These are phyloP conservation scores for Schwanniomyces polymorphus DNA, from an alignment of 805 yeast species.

Conservation along the genomic window DNA sequence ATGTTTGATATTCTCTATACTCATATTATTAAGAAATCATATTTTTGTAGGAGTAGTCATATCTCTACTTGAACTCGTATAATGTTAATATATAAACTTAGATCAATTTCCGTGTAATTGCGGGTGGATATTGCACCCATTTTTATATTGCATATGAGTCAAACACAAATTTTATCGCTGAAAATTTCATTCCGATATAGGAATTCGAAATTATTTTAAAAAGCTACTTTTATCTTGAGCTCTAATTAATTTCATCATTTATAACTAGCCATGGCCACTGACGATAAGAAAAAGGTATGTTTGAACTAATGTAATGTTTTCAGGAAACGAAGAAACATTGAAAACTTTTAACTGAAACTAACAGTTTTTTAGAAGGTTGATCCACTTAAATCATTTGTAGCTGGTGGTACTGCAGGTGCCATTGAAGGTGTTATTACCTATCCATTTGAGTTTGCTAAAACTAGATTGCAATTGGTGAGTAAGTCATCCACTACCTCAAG, in stretches of 20 bases:
- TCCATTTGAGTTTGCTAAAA: conserved; percentile 97
- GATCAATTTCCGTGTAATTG: background rate
- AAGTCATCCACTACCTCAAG: conserved; percentile 64
- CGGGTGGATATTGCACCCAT: background rate
- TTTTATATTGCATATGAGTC: background rate
- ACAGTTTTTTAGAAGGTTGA: conserved; percentile 46
- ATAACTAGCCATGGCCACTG: background rate
- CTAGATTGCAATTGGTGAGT: conserved; percentile 81
- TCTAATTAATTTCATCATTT: background rate
- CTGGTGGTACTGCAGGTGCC: conserved; percentile 97
- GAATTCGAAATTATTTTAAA: background rate
- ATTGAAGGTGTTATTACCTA: conserved; percentile 90
- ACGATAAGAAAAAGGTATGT: conserved; percentile 4
- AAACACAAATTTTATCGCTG: background rate
- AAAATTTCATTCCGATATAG: background rate
- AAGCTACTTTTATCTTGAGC: background rate
- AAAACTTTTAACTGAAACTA: conserved; percentile 1
- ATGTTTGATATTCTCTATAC: conserved; percentile 6
- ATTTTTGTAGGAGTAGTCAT: background rate
- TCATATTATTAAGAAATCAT: background rate
- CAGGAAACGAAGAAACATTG: background rate
- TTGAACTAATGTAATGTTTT: background rate
- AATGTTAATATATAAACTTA: background rate
- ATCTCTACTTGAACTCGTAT: background rate
- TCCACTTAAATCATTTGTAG: conserved; percentile 80